Evolutionary conservation across 345 rosid species (phyloP), one percentile per base, ranked within the genome.

Genomic region (Melastoma malabathricum): DNA sequence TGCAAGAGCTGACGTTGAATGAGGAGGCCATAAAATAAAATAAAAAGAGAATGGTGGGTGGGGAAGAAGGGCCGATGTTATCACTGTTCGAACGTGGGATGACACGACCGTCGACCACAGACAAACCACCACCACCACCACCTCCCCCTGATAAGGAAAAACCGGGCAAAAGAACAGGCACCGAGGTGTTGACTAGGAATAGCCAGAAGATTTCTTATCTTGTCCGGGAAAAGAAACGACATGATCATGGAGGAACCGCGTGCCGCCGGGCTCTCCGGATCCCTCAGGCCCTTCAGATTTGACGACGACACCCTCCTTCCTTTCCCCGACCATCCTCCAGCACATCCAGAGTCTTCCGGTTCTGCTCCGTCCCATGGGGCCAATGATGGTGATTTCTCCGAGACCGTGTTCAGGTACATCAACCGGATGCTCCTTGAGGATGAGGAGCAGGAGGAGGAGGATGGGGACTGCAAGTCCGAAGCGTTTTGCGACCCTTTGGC

Each of bases 371-470:
- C 58, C 25, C 4, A 1, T 22, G 4, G 25, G 25, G 2, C 75
- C 12, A 78, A 80, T 47, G 83, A 75, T 17, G 51, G 59, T 55
- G 87, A 77, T 10, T 76, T 63, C 46, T 64, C 75, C 0, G 87
- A 80, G 17, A 68, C 70, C 0, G 57, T 77, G 34, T 73, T 77
- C 56, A 66, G 57, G 59, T 80, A 77, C 60, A 75, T 80, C 55
- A 70, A 56, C 57, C 77, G 77, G 69, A 72, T 77, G 63, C 87
- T 80, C 41, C 47, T 75, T 2, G 38, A 31, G 83, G 87, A 80
- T 56, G 87, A 77, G 66, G 68, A 77, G n/a, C n/a, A n/a, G 7
- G 38, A 31, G 83, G 87, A 80, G 58, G 87, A 77, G 66, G 68
- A 77, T 63, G 68, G 72, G 75, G 83, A 64, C 38, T 67, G 68